Percentiles rank a stretch among this genome's conserved stretches.
Evolutionary conservation across 345 rosid species (phyloP).

Genomic region (Anacardium occidentale): DNA sequence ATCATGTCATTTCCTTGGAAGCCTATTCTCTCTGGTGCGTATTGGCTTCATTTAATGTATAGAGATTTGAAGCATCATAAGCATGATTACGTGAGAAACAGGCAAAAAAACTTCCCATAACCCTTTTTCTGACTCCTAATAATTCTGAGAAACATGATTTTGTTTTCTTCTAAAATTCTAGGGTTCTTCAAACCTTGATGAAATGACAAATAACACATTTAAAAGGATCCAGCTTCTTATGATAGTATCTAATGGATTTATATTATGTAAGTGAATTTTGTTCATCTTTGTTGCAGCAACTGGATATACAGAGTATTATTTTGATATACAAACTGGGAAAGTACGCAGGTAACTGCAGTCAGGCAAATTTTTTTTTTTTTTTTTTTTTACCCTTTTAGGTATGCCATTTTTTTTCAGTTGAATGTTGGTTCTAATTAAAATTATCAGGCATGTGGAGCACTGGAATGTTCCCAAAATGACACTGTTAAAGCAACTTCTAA

Average conservation of each 20-base stretch:
- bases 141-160: not conserved
- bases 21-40: conserved; percentile 88
- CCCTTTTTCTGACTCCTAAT: not conserved
- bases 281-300: conserved; percentile 54
- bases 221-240: not conserved
- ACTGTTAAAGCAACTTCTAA: conserved; percentile 67
- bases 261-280: not conserved
- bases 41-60: not conserved
- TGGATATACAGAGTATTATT: conserved; percentile 86
- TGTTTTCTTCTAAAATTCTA: not conserved
- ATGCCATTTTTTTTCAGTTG: not conserved
- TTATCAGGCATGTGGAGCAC: conserved; percentile 77
- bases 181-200: not conserved
- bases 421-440: not conserved
- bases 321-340: conserved; percentile 65
- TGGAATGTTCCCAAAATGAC: conserved; percentile 95
- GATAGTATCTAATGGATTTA: not conserved
- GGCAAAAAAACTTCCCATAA: not conserved
- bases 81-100: not conserved
- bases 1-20: conserved; percentile 94
- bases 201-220: not conserved
- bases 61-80: not conserved
- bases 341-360: conserved; percentile 58
- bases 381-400: not conserved
- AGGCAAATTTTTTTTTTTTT: not conserved